A percentile compares a stretch with the other conserved stretches of the same genome.
Evolutionary conservation across 148 eudicot species (phyloP).

Genomic region (Rhododendron simsii): DNA sequence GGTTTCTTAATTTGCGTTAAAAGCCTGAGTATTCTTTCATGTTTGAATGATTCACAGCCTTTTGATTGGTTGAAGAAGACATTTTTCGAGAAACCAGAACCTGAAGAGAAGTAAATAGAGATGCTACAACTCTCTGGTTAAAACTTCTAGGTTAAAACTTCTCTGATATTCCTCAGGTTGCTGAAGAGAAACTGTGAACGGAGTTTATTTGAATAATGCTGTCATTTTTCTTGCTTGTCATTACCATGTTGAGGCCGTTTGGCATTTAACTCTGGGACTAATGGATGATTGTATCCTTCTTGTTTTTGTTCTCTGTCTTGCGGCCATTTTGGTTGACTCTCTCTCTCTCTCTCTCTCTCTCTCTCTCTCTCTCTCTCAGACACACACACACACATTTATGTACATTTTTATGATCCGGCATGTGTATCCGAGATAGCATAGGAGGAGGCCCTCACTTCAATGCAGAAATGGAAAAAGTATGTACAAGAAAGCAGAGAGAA

Average conservation of each 20-base stretch:
- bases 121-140: not conserved
- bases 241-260: constrained; percentile 19
- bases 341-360: too few relatives aligned
- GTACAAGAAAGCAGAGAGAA: not conserved
- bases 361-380: too few relatives aligned
- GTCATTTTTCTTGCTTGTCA: constrained; percentile 18
- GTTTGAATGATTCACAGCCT: constrained; percentile 29
- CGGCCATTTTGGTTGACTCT: too few relatives aligned
- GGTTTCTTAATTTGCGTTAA: not conserved
- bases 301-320: not conserved
- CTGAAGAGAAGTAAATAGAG: constrained; percentile 24
- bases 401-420: not conserved
- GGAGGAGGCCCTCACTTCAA: not conserved
- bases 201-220: constrained; percentile 30
- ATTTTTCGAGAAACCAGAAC: constrained; percentile 38
- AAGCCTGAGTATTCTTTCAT: not conserved
- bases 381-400: not conserved
- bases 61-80: constrained; percentile 50
- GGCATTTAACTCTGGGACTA: constrained; percentile 13
- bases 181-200: constrained; percentile 10
- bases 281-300: not conserved
- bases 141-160: constrained; percentile 2
- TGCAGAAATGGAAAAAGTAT: not conserved
- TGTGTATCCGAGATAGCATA: too few relatives aligned
- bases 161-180: constrained; percentile 9